Evolutionary conservation across 495 filamentous ascomycete species (phyloP), one percentile per base, ranked within the genome.

Genomic region (Niebla homalea): DNA sequence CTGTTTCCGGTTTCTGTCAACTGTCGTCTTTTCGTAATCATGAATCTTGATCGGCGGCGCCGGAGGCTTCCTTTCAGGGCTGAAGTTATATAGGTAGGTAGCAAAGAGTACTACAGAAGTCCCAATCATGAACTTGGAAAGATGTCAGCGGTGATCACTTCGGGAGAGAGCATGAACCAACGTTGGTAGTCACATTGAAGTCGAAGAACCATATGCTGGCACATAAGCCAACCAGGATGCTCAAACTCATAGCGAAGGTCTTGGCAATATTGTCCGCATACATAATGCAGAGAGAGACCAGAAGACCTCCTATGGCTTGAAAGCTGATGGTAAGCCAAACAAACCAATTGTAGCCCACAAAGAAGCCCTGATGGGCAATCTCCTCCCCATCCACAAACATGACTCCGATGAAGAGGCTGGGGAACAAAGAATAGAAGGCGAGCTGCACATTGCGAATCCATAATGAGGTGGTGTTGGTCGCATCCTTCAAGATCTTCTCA

Each of bases 371-470:
- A 61, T 79, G 77, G 19, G 83, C 75, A 50, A 98, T 89, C 48
- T 83, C 78, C 49, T 79, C 77, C 11, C 92, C 92, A 58, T 98
- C 92, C 48, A 85, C 83, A 60, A 85, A 81, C 3, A 94, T 66
- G 5, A 98, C 83, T 0, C 89, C 90, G 51, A 94, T 74, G 53
- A 95, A 80, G 0, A 95, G 68, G 1, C 89, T 85, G 0, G 88
- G 83, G 56, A 95, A 86, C 5, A 96, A 68, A 4, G 88, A 93
- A 66, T 93, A 96, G 58, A 96, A 81, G 0, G 88, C 85, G 21
- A 97, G 72, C 64, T 98, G 92, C 46, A 94, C 83, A 59, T 98
- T 98, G 29, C 92, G 79, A 37, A 92, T 80, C 92, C 92, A 97
- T 18, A 96, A 66, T 1, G 87, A 87, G 1, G 74, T 79, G 4